Percentiles rank a stretch among this genome's conserved stretches.
Conservation (phyloP, 345 rosid species). For the Lepidium aucheri region DNA sequence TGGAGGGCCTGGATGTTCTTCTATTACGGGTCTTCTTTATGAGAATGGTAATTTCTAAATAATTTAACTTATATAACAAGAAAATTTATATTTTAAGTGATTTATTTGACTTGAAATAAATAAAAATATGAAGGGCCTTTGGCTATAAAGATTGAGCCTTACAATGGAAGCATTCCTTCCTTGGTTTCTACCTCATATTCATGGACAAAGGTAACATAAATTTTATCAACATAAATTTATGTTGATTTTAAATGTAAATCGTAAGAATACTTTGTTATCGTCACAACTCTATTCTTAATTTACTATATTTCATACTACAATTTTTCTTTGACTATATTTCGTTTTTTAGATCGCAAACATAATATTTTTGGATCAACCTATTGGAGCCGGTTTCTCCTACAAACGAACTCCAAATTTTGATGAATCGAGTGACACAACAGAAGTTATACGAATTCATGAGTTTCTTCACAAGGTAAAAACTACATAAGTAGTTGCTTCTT, state of each 20-base stretch:
- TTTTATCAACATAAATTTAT: no score
- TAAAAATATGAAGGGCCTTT: conserved; percentile 37
- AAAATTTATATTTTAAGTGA: no score
- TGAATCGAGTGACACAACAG: conserved; percentile 31
- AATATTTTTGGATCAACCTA: conserved; percentile 58
- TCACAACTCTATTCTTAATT: no score
- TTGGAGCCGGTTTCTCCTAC: conserved; percentile 65
- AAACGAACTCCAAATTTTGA: conserved; percentile 28
- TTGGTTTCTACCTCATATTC: conserved; percentile 45
- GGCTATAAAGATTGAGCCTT: conserved; percentile 29
- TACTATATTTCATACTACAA: no score
- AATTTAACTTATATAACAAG: no score
- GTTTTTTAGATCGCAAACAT: conserved; percentile 52
- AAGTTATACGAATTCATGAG: conserved; percentile 28
- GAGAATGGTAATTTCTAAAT: no score
- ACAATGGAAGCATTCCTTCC: conserved; percentile 50
- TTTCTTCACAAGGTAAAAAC: conserved; percentile 43
- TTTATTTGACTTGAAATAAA: background rate
- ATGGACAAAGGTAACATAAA: conserved; percentile 49
- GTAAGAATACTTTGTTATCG: no score
- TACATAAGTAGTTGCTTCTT: no score
- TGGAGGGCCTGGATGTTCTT: no score
- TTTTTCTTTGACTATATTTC: no score
- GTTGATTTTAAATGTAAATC: no score
- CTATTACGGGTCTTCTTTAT: no score